These are phyloP conservation scores for Alliaria petiolata DNA, from an alignment of 345 rosid species.

Conservation along the genomic window DNA sequence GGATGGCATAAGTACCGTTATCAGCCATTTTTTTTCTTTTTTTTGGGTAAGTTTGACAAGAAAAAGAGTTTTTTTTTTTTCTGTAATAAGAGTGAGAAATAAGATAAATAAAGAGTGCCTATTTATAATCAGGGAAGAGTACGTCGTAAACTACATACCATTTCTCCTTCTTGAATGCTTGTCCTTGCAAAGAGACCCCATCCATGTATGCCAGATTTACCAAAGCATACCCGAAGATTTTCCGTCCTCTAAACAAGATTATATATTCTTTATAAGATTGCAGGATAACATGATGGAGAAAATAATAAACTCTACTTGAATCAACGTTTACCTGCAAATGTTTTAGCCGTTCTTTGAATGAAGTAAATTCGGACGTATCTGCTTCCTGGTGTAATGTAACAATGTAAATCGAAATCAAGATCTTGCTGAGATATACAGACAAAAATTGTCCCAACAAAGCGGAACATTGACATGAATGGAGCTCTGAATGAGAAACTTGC, in stretches of 20 bases:
- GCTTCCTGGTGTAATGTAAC: slow-evolving; percentile 52
- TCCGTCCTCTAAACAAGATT: slow-evolving; percentile 60
- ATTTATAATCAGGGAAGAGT: no score
- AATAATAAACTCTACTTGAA: neutral
- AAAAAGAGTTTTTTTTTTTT: no score
- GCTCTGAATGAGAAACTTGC: slow-evolving; percentile 38
- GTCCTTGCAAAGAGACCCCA: slow-evolving; percentile 97
- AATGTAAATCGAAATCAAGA: neutral
- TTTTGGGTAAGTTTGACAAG: no score
- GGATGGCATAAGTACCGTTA: no score
- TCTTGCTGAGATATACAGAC: slow-evolving; percentile 4
- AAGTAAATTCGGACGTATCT: slow-evolving; percentile 46
- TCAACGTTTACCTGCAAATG: slow-evolving; percentile 61
- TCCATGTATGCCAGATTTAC: slow-evolving; percentile 97
- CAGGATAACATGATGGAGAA: slow-evolving; percentile 11
- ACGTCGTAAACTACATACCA: slow-evolving; percentile 43
- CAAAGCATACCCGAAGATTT: slow-evolving; percentile 74
- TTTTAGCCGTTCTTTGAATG: slow-evolving; percentile 75
- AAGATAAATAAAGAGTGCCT: no score
- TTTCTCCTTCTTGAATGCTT: slow-evolving; percentile 92
- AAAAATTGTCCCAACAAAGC: neutral
- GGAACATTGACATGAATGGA: neutral
- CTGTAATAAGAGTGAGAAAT: no score
- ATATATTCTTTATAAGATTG: slow-evolving; percentile 1
- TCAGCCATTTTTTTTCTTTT: no score